phyloP scores from a whole-genome alignment of 306 rosid genomes.

The Betula pendula region DNA sequence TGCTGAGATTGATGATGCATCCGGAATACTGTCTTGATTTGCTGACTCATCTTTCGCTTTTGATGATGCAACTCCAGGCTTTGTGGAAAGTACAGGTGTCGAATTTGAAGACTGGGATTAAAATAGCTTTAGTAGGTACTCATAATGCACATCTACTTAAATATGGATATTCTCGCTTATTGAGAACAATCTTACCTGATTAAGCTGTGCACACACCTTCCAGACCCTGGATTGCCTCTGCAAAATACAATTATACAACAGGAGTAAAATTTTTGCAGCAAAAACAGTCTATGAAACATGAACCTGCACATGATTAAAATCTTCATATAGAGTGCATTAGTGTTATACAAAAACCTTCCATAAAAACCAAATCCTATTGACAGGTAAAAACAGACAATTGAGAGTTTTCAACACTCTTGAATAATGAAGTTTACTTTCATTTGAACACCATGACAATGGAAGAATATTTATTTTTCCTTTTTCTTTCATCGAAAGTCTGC shows the following conservation, averaged over 20 bases:
- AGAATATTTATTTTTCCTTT: too few relatives aligned
- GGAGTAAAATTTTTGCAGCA: background rate
- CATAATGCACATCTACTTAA: slow-evolving; percentile 2
- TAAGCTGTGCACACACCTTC: slow-evolving; percentile 50
- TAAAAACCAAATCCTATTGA: background rate
- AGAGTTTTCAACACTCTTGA: background rate
- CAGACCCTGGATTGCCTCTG: slow-evolving; percentile 53
- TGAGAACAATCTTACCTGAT: slow-evolving; percentile 36
- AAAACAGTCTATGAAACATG: background rate
- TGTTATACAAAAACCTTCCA: slow-evolving; percentile 10
- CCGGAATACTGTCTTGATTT: slow-evolving; percentile 38
- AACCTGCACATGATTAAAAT: slow-evolving; percentile 4
- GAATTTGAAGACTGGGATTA: slow-evolving; percentile 64
- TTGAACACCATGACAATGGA: background rate
- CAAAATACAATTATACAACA: slow-evolving; percentile 27
- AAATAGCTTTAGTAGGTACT: slow-evolving; percentile 13
- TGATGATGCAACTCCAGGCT: slow-evolving; percentile 36
- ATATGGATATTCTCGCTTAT: background rate
- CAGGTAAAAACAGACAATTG: background rate
- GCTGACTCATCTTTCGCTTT: slow-evolving; percentile 44
- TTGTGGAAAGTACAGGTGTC: slow-evolving; percentile 42
- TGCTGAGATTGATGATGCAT: slow-evolving; percentile 53
- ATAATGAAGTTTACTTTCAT: background rate
- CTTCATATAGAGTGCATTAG: background rate
- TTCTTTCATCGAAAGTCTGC: background rate